Percentiles rank a stretch among this genome's conserved stretches.
These are phyloP conservation scores for Silene uniflora DNA, from an alignment of 148 eudicot species.

Conservation along the genomic window DNA sequence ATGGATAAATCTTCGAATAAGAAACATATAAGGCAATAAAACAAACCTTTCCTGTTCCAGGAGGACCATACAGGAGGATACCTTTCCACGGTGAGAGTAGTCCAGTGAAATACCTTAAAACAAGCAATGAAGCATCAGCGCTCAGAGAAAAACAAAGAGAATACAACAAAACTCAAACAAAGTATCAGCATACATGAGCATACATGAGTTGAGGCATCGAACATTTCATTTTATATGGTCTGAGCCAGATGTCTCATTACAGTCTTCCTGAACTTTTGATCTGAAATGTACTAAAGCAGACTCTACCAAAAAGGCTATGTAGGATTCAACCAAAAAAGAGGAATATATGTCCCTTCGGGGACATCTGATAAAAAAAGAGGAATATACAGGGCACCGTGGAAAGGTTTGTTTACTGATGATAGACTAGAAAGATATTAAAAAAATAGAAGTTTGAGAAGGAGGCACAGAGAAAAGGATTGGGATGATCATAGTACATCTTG, in stretches of 20 bases:
- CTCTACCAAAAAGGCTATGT: neutral
- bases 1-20: neutral
- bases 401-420: neutral
- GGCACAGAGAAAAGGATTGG: too few species aligned
- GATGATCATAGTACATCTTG: neutral
- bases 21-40: constrained; percentile 4
- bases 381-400: neutral
- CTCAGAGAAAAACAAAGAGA: constrained; percentile 1
- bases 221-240: neutral
- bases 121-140: constrained; percentile 6
- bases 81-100: constrained; percentile 97
- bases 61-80: constrained; percentile 94
- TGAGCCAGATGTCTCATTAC: neutral
- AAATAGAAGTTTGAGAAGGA: too few species aligned
- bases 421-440: neutral
- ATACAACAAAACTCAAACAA: neutral
- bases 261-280: neutral
- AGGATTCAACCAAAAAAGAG: neutral
- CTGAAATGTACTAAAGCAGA: neutral
- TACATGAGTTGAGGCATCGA: neutral
- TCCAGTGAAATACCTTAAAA: constrained; percentile 88
- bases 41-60: constrained; percentile 96
- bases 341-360: too few species aligned
- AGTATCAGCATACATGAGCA: neutral
- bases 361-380: too few species aligned